Evolutionary conservation across 345 rosid genomes (phyloP), one percentile per base, ranked within the genome.

Genomic region (Euphorbia pulcherrima): DNA sequence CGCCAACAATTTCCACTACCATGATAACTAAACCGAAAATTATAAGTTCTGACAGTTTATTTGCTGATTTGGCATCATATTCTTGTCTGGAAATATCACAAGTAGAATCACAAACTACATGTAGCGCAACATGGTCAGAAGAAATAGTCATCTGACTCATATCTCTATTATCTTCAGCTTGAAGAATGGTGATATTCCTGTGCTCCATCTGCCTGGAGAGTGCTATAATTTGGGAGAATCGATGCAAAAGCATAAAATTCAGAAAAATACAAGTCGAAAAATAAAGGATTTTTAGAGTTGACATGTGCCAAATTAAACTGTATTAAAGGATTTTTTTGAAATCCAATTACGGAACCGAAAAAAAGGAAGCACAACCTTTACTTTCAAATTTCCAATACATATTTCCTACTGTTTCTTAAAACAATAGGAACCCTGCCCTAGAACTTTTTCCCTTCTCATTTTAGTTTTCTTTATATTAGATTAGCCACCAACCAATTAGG

Each of bases 1-100:
- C 97, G 24, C 98, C 98, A 8, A 86, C 55, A 40, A 92, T 73
- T 76, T 92, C 92, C 37, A 85, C 87, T 0, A 71, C 54, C 92
- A 88, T 88, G 4, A 82, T 86, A 5, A 85, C 35, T 18, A 78
- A 41, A 60, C 81, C 85, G 57, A 84, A 72, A 26, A 82, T 47
- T 8, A 92, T 80, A 40, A 92, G 79, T 35, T 82, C 81, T 13
- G 46, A 65, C 27, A 92, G 87, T 73, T 84, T 89, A 24, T 21
- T 77, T 0, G 69, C 77, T 9, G 90, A 85, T 40, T 79, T 27
- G 33, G 46, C 46, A 27, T 77, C 64, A 27, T 71, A 80, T 72
- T 70, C 88, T 73, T 74, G 84, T 35, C 64, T 71, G n/a, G 83
- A 72, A 68, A 92, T 86, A 17, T 86, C 50, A 61, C 91, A 90